These are phyloP conservation scores for Ochetophila trinervis DNA, from an alignment of 306 rosid genomes.

Conservation along the genomic window DNA sequence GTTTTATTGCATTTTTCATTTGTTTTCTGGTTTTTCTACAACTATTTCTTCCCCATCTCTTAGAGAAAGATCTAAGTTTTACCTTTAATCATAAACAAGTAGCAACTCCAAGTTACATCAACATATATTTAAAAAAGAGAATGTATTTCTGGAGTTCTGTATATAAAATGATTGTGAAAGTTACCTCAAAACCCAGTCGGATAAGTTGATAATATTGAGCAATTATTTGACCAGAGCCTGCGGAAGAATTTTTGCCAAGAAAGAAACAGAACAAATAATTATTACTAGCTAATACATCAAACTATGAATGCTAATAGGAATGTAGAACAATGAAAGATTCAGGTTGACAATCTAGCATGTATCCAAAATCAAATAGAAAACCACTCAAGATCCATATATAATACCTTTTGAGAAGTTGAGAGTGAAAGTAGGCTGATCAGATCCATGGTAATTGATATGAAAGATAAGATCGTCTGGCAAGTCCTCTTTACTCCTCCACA, in stretches of 20 bases:
- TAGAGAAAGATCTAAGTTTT: too few relatives aligned
- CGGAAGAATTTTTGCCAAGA: not conserved
- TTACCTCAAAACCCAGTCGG: slow-evolving; percentile 82
- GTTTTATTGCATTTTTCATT: too few relatives aligned
- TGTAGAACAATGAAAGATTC: not conserved
- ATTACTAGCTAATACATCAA: not conserved
- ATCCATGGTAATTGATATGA: slow-evolving; percentile 87
- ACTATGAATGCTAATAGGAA: not conserved
- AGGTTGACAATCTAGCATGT: too few relatives aligned
- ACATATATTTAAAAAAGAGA: too few relatives aligned
- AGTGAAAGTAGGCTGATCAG: slow-evolving; percentile 93
- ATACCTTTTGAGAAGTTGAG: slow-evolving; percentile 92
- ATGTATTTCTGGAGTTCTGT: not conserved
- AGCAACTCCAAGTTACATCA: too few relatives aligned
- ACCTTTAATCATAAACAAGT: too few relatives aligned
- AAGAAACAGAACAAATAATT: not conserved
- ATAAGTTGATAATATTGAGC: slow-evolving; percentile 88
- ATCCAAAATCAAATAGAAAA: too few relatives aligned
- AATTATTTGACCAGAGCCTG: slow-evolving; percentile 89
- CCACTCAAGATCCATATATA: too few relatives aligned
- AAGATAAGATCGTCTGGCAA: slow-evolving; percentile 84
- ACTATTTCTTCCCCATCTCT: too few relatives aligned
- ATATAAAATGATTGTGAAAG: not conserved
- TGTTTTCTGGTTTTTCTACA: too few relatives aligned
- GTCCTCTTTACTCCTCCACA: slow-evolving; percentile 75